A percentile compares a stretch with the other conserved stretches of the same genome.
phyloP scores from a whole-genome alignment of 306 rosid species.

The Rosa rugosa region DNA sequence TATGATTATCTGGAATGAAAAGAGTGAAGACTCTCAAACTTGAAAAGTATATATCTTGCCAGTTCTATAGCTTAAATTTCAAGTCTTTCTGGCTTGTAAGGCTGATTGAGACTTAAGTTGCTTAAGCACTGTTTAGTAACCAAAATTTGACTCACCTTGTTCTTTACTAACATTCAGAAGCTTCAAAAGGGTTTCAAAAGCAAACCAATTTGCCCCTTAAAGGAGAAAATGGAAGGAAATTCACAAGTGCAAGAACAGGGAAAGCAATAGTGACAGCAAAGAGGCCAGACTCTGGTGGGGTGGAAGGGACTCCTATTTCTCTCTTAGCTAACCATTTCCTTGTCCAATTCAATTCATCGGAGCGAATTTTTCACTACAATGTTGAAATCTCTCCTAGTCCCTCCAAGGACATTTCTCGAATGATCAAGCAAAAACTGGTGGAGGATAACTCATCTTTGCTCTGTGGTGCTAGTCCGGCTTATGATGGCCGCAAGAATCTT shows the following conservation, averaged over 20 bases:
- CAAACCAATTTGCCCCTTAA: constrained; percentile 40
- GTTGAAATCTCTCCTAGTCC: constrained; percentile 92
- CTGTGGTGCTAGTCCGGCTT: constrained; percentile 78
- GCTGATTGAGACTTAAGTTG: background rate
- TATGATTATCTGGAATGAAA: background rate
- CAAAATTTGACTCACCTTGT: constrained; percentile 23
- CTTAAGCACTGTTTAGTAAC: background rate
- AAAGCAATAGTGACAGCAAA: constrained; percentile 65
- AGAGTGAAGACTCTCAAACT: background rate
- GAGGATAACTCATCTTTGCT: constrained; percentile 58
- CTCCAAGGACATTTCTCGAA: constrained; percentile 75
- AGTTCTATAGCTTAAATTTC: background rate
- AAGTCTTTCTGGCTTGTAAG: background rate
- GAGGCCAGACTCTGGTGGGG: constrained; percentile 96
- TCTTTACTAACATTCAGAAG: constrained; percentile 37
- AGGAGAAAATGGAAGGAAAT: constrained; percentile 51
- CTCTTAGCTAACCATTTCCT: constrained; percentile 94
- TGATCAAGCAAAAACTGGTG: constrained; percentile 77
- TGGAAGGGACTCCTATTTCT: constrained; percentile 73
- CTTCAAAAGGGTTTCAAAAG: constrained; percentile 46
- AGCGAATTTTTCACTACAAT: constrained; percentile 80
- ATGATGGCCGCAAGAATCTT: constrained; percentile 89
- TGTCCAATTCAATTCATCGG: constrained; percentile 68
- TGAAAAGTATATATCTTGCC: background rate
- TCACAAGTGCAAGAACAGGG: constrained; percentile 42